Evolutionary conservation across 2,329 filamentous ascomycete species (phyloP), one percentile per base, ranked within the genome.

Genomic region (Trichoderma lentiforme): DNA sequence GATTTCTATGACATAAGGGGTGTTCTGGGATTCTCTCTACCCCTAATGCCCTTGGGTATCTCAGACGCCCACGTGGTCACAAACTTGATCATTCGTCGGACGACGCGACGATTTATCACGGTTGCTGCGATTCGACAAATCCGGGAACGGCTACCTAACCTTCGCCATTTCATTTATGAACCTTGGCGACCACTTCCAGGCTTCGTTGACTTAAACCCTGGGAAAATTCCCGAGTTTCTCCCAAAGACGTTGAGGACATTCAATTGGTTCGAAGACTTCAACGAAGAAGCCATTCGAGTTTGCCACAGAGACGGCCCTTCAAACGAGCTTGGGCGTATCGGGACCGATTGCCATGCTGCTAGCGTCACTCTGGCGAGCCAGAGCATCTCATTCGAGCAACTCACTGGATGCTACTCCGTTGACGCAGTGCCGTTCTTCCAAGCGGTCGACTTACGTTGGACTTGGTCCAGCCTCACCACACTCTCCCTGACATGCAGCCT

Each of bases 91-190:
- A n/a, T 32, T 65, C 58, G 58, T 8, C 43, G 24, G 15, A 34
- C 51, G 7, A 36, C 9, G n/a, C 28, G 43, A 56, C 14, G 6
- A 43, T 24, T 36, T 32, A 34, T 39, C 18, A 7, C n/a, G 14
- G 58, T 18, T 60, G 3, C 4, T 21, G 1, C 1, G 15, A 21
- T 60, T 60, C 34, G 51, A 18, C 3, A 1, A 6, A 15, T 69
- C 11, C 24, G 36, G 8, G 8, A 26, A 60, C 28, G 24, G 8
- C 18, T 69, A 18, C 66, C 56, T 6, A 51, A 69, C n/a, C 36
- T 69, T 51, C 3, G 18, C 39, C 12, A 26, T n/a, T 47, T 69
- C 56, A 53, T 57, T 26, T 61, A 47, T 43, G 66, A 69, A 43
- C 24, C 36, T 28, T 61, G 66, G 66, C 28, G 36, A 14, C 30